Evolutionary conservation across 768 basidiomycete genomes (phyloP).

Genomic region (Termitomyces sp.): DNA sequence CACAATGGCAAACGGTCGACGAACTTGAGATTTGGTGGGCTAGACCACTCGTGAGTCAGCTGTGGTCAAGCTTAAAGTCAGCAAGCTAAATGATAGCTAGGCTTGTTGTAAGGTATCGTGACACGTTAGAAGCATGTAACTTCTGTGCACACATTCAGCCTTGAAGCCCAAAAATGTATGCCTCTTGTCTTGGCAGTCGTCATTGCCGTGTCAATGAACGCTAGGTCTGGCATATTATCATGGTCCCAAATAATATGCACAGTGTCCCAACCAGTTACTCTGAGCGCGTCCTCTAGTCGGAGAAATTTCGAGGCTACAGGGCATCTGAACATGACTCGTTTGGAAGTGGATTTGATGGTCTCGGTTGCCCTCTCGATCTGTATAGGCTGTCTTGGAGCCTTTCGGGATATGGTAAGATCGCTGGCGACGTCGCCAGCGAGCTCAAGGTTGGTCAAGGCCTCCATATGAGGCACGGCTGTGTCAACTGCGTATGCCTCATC

Average conservation of each 20-base stretch:
- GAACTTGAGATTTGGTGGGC: too few species aligned
- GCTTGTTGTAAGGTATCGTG: too few species aligned
- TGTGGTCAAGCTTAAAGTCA: too few species aligned
- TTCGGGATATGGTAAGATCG: not conserved
- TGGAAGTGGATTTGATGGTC: too few species aligned
- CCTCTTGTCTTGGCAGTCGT: not conserved
- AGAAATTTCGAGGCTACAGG: not conserved
- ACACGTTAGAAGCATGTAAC: not conserved
- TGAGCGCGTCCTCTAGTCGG: not conserved
- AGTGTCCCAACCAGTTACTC: not conserved
- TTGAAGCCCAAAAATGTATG: not conserved
- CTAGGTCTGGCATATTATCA: not conserved
- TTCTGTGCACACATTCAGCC: not conserved
- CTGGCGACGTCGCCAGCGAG: not conserved
- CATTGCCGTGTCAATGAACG: not conserved
- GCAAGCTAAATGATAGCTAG: too few species aligned
- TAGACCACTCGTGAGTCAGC: too few species aligned
- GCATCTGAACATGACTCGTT: not conserved
- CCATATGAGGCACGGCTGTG: not conserved
- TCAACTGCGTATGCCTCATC: slow-evolving; percentile 2
- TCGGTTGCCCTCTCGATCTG: not conserved
- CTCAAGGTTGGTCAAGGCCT: not conserved
- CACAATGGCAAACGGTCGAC: too few species aligned
- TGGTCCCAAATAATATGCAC: too few species aligned
- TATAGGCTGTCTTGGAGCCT: not conserved